These are phyloP conservation scores for Babesia sp. DNA, from an alignment of 169 alveolate species.

Conservation along the genomic window DNA sequence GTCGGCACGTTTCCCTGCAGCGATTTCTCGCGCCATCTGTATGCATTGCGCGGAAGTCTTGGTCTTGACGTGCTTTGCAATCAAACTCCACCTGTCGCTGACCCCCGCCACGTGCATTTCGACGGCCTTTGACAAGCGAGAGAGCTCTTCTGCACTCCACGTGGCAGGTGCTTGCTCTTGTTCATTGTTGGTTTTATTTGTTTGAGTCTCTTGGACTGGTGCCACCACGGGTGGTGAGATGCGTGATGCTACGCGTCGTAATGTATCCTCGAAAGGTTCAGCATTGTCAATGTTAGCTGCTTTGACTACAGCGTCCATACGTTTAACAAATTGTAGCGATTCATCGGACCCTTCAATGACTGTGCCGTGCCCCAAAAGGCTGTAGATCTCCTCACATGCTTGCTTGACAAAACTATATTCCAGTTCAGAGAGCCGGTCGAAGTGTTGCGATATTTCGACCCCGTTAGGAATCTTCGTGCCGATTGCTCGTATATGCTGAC, in stretches of 20 bases:
- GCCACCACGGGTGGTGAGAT: slow-evolving; percentile 9
- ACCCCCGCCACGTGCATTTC: slow-evolving; percentile 89
- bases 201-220: slow-evolving; percentile 4
- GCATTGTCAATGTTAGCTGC: slow-evolving; percentile 15
- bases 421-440: slow-evolving; percentile 51
- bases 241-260: neutral
- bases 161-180: slow-evolving; percentile 38
- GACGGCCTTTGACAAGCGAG: slow-evolving; percentile 85
- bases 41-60: slow-evolving; percentile 85
- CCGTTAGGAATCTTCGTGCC: slow-evolving; percentile 19
- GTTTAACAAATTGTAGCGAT: slow-evolving; percentile 44
- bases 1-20: slow-evolving; percentile 7
- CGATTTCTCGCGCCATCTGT: slow-evolving; percentile 84
- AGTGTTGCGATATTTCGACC: slow-evolving; percentile 29
- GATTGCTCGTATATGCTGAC: slow-evolving; percentile 51
- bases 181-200: neutral
- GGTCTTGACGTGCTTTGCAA: slow-evolving; percentile 84
- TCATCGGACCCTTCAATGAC: slow-evolving; percentile 34
- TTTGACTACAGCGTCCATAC: slow-evolving; percentile 37
- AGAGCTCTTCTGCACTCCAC: slow-evolving; percentile 88
- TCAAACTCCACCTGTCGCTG: slow-evolving; percentile 88
- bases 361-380: slow-evolving; percentile 36
- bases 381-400: slow-evolving; percentile 29
- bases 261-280: neutral
- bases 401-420: slow-evolving; percentile 41